These are phyloP conservation scores for Teratosphaeria nubilosa DNA, from an alignment of 2,329 filamentous ascomycete genomes.

Conservation along the genomic window DNA sequence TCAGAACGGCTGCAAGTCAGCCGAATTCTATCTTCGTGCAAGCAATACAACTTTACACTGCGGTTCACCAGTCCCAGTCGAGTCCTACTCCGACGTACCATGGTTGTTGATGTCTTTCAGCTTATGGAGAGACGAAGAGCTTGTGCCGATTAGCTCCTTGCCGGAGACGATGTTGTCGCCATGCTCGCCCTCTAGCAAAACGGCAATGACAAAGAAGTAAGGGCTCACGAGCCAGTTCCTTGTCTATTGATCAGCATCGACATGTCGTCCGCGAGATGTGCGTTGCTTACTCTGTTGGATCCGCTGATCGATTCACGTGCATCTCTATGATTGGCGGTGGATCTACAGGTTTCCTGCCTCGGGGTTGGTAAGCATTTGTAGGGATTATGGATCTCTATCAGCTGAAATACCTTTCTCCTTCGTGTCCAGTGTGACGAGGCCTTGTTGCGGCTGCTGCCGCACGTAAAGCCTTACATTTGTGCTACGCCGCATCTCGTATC, in stretches of 20 bases:
- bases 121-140: slow-evolving; percentile 71
- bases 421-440: slow-evolving; percentile 53
- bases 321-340: slow-evolving; percentile 78
- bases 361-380: not conserved
- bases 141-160: slow-evolving; percentile 46
- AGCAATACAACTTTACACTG: not conserved
- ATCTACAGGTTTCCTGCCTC: slow-evolving; percentile 67
- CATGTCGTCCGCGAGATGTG: not conserved
- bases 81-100: slow-evolving; percentile 26
- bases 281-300: slow-evolving; percentile 7
- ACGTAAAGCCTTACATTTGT: slow-evolving; percentile 48
- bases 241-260: slow-evolving; percentile 7
- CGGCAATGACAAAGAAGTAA: slow-evolving; percentile 53
- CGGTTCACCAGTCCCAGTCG: not conserved
- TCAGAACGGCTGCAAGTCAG: not conserved
- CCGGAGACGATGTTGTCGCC: slow-evolving; percentile 11
- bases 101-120: slow-evolving; percentile 67
- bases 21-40: not conserved
- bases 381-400: not conserved
- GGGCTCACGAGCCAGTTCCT: slow-evolving; percentile 55
- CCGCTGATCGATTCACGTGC: slow-evolving; percentile 31
- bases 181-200: slow-evolving; percentile 32
- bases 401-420: slow-evolving; percentile 59
- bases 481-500: slow-evolving; percentile 27
- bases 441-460: slow-evolving; percentile 57